Conservation (phyloP, 2,329 filamentous ascomycete species). For the Stemphylium vesicarium region DNA sequence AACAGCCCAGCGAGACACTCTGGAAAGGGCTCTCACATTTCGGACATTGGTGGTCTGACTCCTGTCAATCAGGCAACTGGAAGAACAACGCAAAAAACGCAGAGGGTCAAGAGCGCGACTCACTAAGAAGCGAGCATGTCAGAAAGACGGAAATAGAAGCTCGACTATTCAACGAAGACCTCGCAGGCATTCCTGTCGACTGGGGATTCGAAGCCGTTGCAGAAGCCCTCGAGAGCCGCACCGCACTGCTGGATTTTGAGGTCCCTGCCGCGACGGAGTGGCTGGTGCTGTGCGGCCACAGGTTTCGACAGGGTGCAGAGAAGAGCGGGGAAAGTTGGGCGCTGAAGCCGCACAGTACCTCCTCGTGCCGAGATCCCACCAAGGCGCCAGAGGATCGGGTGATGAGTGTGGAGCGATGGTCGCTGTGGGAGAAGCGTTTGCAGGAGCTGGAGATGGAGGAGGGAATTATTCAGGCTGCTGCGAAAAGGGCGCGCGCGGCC, state of each 20-base stretch:
- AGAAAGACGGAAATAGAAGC: constrained; percentile 13
- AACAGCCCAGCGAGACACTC: not conserved
- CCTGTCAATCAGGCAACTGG: constrained; percentile 3
- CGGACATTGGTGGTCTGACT: constrained; percentile 12
- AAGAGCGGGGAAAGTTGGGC: not conserved
- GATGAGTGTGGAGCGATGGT: not conserved
- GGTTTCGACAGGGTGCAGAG: constrained; percentile 1
- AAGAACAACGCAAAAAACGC: not conserved
- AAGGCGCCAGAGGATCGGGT: not conserved
- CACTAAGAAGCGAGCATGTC: not conserved
- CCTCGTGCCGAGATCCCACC: too few species aligned
- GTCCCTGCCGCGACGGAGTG: constrained; percentile 7
- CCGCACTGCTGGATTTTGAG: constrained; percentile 10
- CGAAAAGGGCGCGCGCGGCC: not conserved
- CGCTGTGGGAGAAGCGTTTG: not conserved
- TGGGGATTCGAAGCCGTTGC: constrained; percentile 14
- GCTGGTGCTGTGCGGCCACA: not conserved
- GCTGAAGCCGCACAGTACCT: not conserved
- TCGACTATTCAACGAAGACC: not conserved
- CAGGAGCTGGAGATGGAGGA: not conserved
- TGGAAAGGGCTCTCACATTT: constrained; percentile 11
- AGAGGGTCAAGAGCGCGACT: not conserved
- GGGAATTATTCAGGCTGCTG: not conserved
- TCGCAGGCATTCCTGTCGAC: constrained; percentile 8
- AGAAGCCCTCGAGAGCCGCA: constrained; percentile 4